Evolutionary conservation across 352 stramenopile species (phyloP).

Genomic region (Phytophthora lateralis): DNA sequence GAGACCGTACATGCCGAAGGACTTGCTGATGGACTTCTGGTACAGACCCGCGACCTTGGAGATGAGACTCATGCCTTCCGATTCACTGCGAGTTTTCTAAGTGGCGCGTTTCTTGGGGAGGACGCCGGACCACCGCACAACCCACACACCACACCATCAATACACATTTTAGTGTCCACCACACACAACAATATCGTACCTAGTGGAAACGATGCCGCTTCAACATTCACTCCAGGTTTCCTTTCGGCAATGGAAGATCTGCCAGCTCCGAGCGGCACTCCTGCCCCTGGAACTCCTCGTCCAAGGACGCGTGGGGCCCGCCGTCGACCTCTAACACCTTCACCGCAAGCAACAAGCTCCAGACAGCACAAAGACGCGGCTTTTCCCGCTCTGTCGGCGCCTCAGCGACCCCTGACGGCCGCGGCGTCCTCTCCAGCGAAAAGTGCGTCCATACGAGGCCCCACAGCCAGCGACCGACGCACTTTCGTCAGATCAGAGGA

Average conservation of each 20-base stretch:
- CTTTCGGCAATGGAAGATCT: slow-evolving; percentile 28
- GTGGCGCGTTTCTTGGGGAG: slow-evolving; percentile 22
- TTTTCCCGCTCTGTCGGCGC: slow-evolving; percentile 15
- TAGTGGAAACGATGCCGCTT: background rate
- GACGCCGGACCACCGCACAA: slow-evolving; percentile 21
- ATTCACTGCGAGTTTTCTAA: slow-evolving; percentile 3
- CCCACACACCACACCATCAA: background rate
- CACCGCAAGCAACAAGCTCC: background rate
- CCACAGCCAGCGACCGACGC: background rate
- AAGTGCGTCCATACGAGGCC: background rate
- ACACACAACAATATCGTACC: background rate
- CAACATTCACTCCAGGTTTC: slow-evolving; percentile 3
- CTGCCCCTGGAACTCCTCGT: slow-evolving; percentile 19
- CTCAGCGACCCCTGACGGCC: slow-evolving; percentile 17
- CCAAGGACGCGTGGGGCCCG: slow-evolving; percentile 42
- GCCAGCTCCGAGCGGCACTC: slow-evolving; percentile 10
- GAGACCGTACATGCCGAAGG: slow-evolving; percentile 79
- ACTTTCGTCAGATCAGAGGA: background rate
- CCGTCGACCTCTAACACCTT: slow-evolving; percentile 18
- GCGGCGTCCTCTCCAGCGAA: background rate
- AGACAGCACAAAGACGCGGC: slow-evolving; percentile 3
- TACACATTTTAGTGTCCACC: background rate
- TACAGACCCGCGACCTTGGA: slow-evolving; percentile 74
- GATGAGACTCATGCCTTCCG: slow-evolving; percentile 47
- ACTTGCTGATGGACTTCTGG: slow-evolving; percentile 86